Base-by-base conservation (phyloP, 2,329 filamentous ascomycete genomes). In the Aspergillus neotritici region DNA sequence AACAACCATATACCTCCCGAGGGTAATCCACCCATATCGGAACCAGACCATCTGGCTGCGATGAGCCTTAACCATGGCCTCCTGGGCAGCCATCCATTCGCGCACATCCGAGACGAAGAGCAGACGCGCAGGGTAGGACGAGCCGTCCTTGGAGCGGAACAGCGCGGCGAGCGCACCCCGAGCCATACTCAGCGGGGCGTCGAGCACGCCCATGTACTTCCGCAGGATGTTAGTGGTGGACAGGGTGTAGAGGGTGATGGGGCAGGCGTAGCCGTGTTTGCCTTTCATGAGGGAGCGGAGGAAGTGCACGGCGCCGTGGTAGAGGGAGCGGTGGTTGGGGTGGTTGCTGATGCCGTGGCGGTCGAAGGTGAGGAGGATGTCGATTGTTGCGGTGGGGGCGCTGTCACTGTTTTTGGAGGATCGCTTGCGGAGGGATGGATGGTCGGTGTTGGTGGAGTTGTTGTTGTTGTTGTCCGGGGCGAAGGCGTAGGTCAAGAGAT, bases 41-140 rank as follows among this genome's bases (percentile, higher is more conserved):
- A 97, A 98, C 93, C 93, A 98, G 31, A 87, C 80, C 93, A 98
- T 98, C 76, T 98, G 93, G 66, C 89, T 96, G 69, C 82, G 75
- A 71, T 98, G 93, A 21, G 87, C 91, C 42, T 78, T 76, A 2
- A 86, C 89, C 93, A 98, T 98, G 28, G 93, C 90, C 42, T 72
- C 76, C 71, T 90, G 84, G 6, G 87, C 91, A 25, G 75, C 78
- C 50, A 83, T 74, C 51, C 84, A 80, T 43, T 76, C 75, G 4
- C 68, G 62, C 12, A 88, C 73, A 7, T 78, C 77, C 66, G 78
- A 94, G 48, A 91, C 73, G 58, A 84, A 89, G 30, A 95, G 62
- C 40, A 95, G 65, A 1, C 76, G 70, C 29, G 69, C 67, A 2
- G 77, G 76, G 0, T 83, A 80, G 1, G 77, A 75, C 0, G 83